These are phyloP conservation scores for Suhomyces sp. DNA, from an alignment of 805 yeast species.

Conservation along the genomic window DNA sequence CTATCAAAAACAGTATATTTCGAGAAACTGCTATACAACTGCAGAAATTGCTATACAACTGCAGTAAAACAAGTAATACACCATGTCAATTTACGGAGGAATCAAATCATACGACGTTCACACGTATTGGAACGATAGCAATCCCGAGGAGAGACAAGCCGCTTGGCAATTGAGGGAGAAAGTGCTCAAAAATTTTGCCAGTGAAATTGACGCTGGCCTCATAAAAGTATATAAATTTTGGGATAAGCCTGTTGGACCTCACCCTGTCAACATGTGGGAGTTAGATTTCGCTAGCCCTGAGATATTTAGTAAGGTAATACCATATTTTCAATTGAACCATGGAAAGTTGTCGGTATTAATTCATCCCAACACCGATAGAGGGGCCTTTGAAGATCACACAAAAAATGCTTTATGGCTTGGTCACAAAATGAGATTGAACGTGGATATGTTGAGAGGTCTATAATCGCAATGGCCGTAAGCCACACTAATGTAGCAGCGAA, in stretches of 20 bases:
- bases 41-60: background rate
- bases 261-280: slow-evolving; percentile 59
- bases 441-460: background rate
- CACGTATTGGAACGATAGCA: slow-evolving; percentile 46
- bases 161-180: slow-evolving; percentile 39
- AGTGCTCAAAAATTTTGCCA: slow-evolving; percentile 39
- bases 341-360: slow-evolving; percentile 51
- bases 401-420: slow-evolving; percentile 59
- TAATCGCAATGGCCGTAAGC: background rate
- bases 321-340: slow-evolving; percentile 53
- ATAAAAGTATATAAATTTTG: slow-evolving; percentile 45
- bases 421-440: slow-evolving; percentile 31
- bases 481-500: background rate
- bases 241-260: slow-evolving; percentile 55
- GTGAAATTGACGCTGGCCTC: slow-evolving; percentile 39
- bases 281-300: slow-evolving; percentile 49
- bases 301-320: slow-evolving; percentile 43
- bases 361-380: slow-evolving; percentile 48
- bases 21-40: background rate
- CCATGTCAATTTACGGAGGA: slow-evolving; percentile 13
- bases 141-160: slow-evolving; percentile 28
- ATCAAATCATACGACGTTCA: slow-evolving; percentile 51
- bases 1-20: background rate
- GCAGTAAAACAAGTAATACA: background rate
- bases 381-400: slow-evolving; percentile 50